Evolutionary conservation across 306 rosid genomes (phyloP), one percentile per base, ranked within the genome.

Genomic region (Quercus mongolica): DNA sequence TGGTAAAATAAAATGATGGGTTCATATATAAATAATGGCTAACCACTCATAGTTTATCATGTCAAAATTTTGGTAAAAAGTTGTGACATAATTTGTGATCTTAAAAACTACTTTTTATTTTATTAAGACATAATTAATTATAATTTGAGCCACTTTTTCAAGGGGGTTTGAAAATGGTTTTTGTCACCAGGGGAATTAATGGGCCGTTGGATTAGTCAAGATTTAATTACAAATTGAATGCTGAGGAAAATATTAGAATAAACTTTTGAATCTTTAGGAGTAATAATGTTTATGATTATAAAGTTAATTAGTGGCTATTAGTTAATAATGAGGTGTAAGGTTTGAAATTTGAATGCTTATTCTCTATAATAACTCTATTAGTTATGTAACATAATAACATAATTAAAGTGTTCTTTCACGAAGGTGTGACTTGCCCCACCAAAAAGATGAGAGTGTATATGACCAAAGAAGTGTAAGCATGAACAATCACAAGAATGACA

Each of bases 1-100:
- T 38, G 1, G 3, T 38, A 7, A 38, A 38, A 8, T 6, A 38
- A 38, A 7, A 2, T 38, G 0, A 0, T 0, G 0, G 2, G 0
- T 38, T 38, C 0, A 7, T 38, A 0, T 38, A 10, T 38, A 6
- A 38, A 0, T 7, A 0, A 10, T 65, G 0, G 1, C 1, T 65
- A 8, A 26, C 1, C 18, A 68, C 10, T 35, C 3, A 1, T 57
- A 6, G 0, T 20, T 1, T n/a, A 7, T 19, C 14, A 7, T 7
- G 4, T 19, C 14, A 3, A 2, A 18, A 0, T 38, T 38, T 38
- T 38, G 46, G 0, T 38, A 38, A 38, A 38, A 38, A 1, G 0
- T 38, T 38, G 10, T 38, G 3, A 8, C 0, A 38, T 38, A 38
- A 38, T 38, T 7, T 38, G 0, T 38, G 2, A 2, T 38, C 3